These are phyloP conservation scores for Ascochyta rabiei DNA, from an alignment of 2,329 filamentous ascomycete genomes.

Conservation along the genomic window DNA sequence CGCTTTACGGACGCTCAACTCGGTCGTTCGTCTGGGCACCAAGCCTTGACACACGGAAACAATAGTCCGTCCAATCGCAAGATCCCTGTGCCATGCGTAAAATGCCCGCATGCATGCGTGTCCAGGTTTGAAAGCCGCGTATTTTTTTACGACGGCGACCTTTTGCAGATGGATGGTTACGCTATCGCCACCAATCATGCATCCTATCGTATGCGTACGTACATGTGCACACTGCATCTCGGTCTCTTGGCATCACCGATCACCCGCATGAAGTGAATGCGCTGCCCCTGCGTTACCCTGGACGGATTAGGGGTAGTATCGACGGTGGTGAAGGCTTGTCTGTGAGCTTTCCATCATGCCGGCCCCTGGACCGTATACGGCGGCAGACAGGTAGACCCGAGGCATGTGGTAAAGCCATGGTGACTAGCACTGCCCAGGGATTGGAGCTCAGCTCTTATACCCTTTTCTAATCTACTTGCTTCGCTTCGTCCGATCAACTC, in stretches of 20 bases:
- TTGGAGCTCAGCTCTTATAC: background rate
- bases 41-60: constrained; percentile 9
- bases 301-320: background rate
- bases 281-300: constrained; percentile 11
- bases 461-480: background rate
- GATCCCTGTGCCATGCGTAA: constrained; percentile 6
- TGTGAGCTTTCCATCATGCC: background rate
- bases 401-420: background rate
- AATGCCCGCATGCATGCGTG: constrained; percentile 10
- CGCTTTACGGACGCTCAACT: background rate
- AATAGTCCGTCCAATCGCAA: constrained; percentile 11
- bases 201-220: constrained; percentile 11
- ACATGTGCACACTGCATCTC: constrained; percentile 19
- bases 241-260: constrained; percentile 22
- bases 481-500: background rate
- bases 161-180: constrained; percentile 6
- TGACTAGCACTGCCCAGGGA: constrained; percentile 3
- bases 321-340: background rate
- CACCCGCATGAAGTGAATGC: constrained; percentile 16
- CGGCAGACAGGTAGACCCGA: background rate
- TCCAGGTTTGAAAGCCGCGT: constrained; percentile 4
- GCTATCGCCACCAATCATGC: constrained; percentile 9
- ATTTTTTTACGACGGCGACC: constrained; percentile 9
- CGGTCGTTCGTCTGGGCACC: background rate
- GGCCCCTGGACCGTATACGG: background rate